Base-by-base conservation (phyloP, 2,329 filamentous ascomycete species). In the Alternaria incomplexa region DNA sequence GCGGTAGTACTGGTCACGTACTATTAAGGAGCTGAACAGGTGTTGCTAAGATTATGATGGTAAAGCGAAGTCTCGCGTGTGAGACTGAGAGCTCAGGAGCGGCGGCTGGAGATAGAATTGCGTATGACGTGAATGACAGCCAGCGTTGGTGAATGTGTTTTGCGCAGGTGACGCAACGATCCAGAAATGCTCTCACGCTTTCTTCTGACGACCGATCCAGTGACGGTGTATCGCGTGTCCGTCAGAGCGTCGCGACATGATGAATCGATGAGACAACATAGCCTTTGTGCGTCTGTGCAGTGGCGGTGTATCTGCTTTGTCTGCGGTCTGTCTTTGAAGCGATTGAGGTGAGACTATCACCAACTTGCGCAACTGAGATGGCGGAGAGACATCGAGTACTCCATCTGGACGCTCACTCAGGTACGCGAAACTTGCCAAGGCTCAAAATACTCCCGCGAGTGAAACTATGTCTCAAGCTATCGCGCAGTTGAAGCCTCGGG, bases 391-490 rank as follows among this genome's bases (percentile, higher is more conserved):
- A 13, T 32, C 12, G 3, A 6, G 15, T 26, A 23, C 30, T 13
- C n/a, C 4, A 12, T 36, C 13, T 5, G 28, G 3, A 2, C 5
- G 13, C 8, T 61, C 30, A 54, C 12, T 61, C 23, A 4, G 40
- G 53, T 26, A 56, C 43, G 11, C 56, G 61, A 8, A 55, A 59
- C n/a, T 58, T 70, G 4, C 61, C 67, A 20, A 65, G 45, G 17
- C 68, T 68, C 8, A 74, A 22, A 3, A 73, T 65, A 15, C 47
- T 72, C 11, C 65, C 69, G 13, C 59, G 56, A 13, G 63, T 61
- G 50, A 76, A 73, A 17, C 67, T 74, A 13, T 72, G 59, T 9
- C 63, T 55, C 9, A 76, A 52, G 55, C 72, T 75, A 5, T 71
- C 62, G 20, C 73, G 66, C 17, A 72, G 44, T 8, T 71, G 55